Evolutionary conservation across 306 rosid genomes (phyloP).

Genomic region (Betula pendula): DNA sequence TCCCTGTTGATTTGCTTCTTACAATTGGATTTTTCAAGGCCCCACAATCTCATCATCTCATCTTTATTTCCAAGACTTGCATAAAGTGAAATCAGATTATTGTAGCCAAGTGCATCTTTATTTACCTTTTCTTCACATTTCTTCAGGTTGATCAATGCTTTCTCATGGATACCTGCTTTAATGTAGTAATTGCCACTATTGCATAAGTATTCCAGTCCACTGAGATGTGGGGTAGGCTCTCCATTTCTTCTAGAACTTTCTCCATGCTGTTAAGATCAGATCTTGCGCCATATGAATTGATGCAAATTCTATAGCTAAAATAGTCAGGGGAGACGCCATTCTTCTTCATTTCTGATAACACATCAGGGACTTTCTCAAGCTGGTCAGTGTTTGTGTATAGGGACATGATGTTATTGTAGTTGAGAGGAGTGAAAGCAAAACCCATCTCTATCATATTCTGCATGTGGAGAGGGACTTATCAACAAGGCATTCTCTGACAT

Average conservation of each 20-base stretch:
- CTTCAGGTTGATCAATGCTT: slow-evolving; percentile 49
- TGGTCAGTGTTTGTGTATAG: slow-evolving; percentile 45
- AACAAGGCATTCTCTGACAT: slow-evolving; percentile 57
- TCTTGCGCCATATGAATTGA: slow-evolving; percentile 52
- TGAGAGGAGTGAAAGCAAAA: slow-evolving; percentile 40
- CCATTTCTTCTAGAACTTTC: slow-evolving; percentile 62
- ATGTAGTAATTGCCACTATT: slow-evolving; percentile 59
- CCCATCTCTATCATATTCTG: slow-evolving; percentile 70
- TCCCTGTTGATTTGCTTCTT: slow-evolving; percentile 65
- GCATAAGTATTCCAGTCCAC: slow-evolving; percentile 55
- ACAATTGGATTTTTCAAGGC: slow-evolving; percentile 47
- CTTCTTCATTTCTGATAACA: slow-evolving; percentile 54
- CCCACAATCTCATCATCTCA: slow-evolving; percentile 63
- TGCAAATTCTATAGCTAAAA: slow-evolving; percentile 62
- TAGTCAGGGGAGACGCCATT: slow-evolving; percentile 54
- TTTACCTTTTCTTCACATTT: slow-evolving; percentile 60
- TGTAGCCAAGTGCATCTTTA: slow-evolving; percentile 44
- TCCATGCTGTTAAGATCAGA: slow-evolving; percentile 56
- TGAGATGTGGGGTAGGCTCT: slow-evolving; percentile 37
- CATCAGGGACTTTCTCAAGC: slow-evolving; percentile 57
- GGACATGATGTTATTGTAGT: slow-evolving; percentile 64
- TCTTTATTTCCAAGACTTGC: slow-evolving; percentile 48
- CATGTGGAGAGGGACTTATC: slow-evolving; percentile 67
- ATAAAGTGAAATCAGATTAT: slow-evolving; percentile 57
- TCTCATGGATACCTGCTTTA: slow-evolving; percentile 49